These are phyloP conservation scores for Cutaneotrichosporon sp. DNA, from an alignment of 1,284 basidiomycete genomes.

Conservation along the genomic window DNA sequence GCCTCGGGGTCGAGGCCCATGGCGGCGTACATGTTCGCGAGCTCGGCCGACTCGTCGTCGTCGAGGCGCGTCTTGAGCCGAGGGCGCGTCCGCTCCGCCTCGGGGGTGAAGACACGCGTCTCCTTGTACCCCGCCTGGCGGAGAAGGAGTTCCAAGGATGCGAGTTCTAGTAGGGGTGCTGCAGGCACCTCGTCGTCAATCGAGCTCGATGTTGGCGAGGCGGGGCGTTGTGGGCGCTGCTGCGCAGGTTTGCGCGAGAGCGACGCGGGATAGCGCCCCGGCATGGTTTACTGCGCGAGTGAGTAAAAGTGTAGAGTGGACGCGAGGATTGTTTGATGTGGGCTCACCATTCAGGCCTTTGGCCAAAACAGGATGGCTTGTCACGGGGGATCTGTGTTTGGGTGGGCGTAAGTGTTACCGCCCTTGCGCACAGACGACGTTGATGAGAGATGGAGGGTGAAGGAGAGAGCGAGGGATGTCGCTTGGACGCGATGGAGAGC, in stretches of 20 bases:
- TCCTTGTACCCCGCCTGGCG: slow-evolving; percentile 85
- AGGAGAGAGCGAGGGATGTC: not conserved
- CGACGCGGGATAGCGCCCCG: slow-evolving; percentile 27
- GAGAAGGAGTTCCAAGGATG: slow-evolving; percentile 76
- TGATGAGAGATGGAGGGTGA: not conserved
- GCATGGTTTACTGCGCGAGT: slow-evolving; percentile 7
- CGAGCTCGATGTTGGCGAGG: slow-evolving; percentile 17
- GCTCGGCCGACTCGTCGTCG: slow-evolving; percentile 35
- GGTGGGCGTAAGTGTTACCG: not conserved
- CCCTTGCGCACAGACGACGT: slow-evolving; percentile 1
- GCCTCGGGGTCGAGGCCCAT: slow-evolving; percentile 32
- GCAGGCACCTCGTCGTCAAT: slow-evolving; percentile 32
- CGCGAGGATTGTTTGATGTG: not conserved
- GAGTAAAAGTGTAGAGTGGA: not conserved
- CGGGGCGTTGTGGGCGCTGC: slow-evolving; percentile 21
- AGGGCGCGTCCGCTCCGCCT: slow-evolving; percentile 61
- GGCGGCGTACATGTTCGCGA: slow-evolving; percentile 37
- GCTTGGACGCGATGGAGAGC: not conserved
- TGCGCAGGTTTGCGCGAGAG: slow-evolving; percentile 27
- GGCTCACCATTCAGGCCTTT: slow-evolving; percentile 10
- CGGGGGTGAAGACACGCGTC: slow-evolving; percentile 80
- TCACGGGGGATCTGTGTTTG: not conserved
- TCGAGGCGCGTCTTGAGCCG: slow-evolving; percentile 36
- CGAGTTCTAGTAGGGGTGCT: slow-evolving; percentile 39
- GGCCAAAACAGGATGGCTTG: not conserved